Base-by-base conservation (phyloP, 768 basidiomycete species). In the Trametes punicea region DNA sequence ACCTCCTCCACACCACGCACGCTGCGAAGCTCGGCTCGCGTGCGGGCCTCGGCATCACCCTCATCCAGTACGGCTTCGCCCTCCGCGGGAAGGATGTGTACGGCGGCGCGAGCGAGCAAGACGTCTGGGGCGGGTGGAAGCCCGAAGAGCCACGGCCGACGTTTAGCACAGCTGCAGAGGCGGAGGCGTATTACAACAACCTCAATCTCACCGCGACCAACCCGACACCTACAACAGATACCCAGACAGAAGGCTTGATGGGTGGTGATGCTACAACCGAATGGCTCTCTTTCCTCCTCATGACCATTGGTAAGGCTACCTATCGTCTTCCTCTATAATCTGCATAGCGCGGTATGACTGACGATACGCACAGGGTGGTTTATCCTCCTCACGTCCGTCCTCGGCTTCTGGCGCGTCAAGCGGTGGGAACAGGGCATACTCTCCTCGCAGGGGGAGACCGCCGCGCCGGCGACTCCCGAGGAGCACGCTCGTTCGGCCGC, bases 31-130 rank as follows among this genome's bases (percentile, higher is more conserved):
- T 90, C 62, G 94, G 97, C 46, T 93, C 93, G 34, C 86, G 93
- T 51, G 95, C 94, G 1, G 96, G 96, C 26, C 80, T 98, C 41
- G 96, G 96, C n/a, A 80, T 98, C 56, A 98, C 95, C 11, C 79
- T 98, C 51, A 96, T 98, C 55, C 96, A 98, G 70, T 95, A 95
- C 69, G 95, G 96, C 26, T 87, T 96, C 64, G 87, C 87, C 11
- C 72, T 90, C 56, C 82, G 93, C 47, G 76, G 77, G 10, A 62
- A 62, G 41, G 76, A 75, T 57, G 67, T 60, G 31, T 59, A 63
- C 21, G 70, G 67, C 1, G 62, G 44, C 11, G 50, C 50, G 18
- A 50, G 52, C 21, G 54, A 51, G 13, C 54, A 41, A n/a, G 59
- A 62, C 31, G 64, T 42, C 2, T 65, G 64, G 56, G 63, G 56